Evolutionary conservation across 2,329 filamentous ascomycete genomes (phyloP), one percentile per base, ranked within the genome.

Genomic region (Aspergillus caelatus): DNA sequence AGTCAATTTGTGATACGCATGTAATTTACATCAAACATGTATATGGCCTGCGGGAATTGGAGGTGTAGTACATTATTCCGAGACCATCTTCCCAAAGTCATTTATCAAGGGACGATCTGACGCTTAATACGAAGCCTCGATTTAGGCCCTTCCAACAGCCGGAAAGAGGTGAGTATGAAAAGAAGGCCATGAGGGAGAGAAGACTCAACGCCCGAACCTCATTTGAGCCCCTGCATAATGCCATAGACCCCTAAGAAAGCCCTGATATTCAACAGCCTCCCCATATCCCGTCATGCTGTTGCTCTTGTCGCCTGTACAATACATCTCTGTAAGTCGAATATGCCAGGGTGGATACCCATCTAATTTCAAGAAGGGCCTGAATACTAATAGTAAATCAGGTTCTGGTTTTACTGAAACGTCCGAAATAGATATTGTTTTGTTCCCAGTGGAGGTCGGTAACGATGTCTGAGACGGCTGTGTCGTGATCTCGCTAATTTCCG

Each of bases 311-410:
- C 81, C 80, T 4, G 86, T 86, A 76, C 82, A 87, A 75, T 94
- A 97, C 62, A 99, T 97, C 83, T 99, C 95, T 0, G 94, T 97
- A 74, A 99, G 81, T 50, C 95, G 87, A 65, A 98, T 86, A 79
- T 97, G 95, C 95, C 95, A 99, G 1, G 95, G 95, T 11, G 95
- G 95, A 76, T 98, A 99, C 11, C 95, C 93, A 60, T 93, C 89
- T 52, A 99, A 80, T 75, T 93, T 89, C 60, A 98, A 88, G 57
- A 89, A 88, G 4, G 94, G 92, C 1, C 91, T 89, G 76, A 99
- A 99, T 10, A 97, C 81, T 60, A 99, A 86, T 63, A 99, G 82
- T 16, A 99, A 83, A 75, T 98, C 94, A 2, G 95, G 95, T 79
- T 99, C 94, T 11, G 87, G 85, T 85, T 96, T 95, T 65, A 96